A percentile compares a stretch with the other conserved stretches of the same genome.
These are phyloP conservation scores for Paramecium tetraurelia DNA, from an alignment of 73 alveolate genomes.

Conservation along the genomic window DNA sequence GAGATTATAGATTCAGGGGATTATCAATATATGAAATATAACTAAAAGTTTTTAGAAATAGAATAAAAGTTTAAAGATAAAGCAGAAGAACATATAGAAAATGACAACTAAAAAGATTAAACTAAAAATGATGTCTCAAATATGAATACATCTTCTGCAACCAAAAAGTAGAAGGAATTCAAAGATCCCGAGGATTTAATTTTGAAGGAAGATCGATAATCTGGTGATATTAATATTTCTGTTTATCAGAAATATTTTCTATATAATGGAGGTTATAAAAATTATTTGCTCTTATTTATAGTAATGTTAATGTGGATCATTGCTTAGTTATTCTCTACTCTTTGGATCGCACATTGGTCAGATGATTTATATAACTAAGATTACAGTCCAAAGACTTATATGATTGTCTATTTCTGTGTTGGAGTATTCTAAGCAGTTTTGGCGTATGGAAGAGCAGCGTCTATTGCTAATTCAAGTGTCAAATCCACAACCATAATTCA, in stretches of 20 bases:
- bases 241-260: not conserved
- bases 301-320: not conserved
- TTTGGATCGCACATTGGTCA: constrained; percentile 18
- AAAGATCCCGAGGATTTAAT: not conserved
- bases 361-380: not conserved
- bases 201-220: not conserved
- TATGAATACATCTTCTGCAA: not conserved
- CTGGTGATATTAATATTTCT: not conserved
- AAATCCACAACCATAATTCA: constrained; percentile 64
- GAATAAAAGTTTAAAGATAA: not conserved
- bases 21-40: not conserved
- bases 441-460: constrained; percentile 4
- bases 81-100: not conserved
- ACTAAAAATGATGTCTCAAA: not conserved
- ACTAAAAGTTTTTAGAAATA: not conserved
- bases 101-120: not conserved
- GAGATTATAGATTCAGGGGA: constrained; percentile 13
- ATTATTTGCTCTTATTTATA: not conserved
- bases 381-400: not conserved
- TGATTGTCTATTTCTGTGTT: not conserved
- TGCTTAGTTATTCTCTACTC: not conserved
- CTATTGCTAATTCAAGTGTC: not conserved
- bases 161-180: not conserved
- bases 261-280: not conserved
- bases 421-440: constrained; percentile 11